Percentiles rank a stretch among this genome's conserved stretches.
phyloP scores from a whole-genome alignment of 495 filamentous ascomycete species.

The Staphylotrichum tortipilum region DNA sequence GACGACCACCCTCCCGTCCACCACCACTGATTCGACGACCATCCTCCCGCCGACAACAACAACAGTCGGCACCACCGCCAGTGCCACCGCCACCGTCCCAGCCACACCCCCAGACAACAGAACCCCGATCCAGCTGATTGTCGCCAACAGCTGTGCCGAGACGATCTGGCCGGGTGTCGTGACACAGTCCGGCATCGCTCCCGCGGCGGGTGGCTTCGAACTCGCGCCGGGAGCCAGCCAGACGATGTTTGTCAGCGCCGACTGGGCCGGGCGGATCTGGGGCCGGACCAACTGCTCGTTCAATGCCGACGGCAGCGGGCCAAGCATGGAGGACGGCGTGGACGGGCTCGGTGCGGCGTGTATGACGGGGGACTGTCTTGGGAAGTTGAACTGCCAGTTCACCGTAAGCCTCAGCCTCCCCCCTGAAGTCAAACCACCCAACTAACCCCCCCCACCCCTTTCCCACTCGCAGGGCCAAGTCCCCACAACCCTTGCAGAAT shows the following conservation, averaged over 20 bases:
- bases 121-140: constrained; percentile 38
- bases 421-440: background rate
- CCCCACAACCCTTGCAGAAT: constrained; percentile 66
- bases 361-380: constrained; percentile 64
- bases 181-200: constrained; percentile 57
- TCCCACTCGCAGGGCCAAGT: constrained; percentile 48
- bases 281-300: constrained; percentile 75
- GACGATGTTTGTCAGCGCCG: constrained; percentile 48
- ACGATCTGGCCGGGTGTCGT: constrained; percentile 64
- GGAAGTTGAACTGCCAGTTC: constrained; percentile 53
- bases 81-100: background rate
- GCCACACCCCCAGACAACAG: background rate
- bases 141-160: constrained; percentile 60
- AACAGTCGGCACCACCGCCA: background rate
- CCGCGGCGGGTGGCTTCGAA: constrained; percentile 54
- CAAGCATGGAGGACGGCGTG: constrained; percentile 41
- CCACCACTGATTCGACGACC: background rate
- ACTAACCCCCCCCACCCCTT: background rate
- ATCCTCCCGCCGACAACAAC: too few relatives aligned
- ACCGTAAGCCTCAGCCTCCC: constrained; percentile 40
- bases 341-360: constrained; percentile 53
- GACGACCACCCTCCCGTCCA: too few relatives aligned
- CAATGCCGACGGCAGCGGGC: constrained; percentile 46
- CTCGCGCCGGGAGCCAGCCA: constrained; percentile 42
- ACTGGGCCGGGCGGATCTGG: constrained; percentile 77